Evolutionary conservation across 805 yeast species (phyloP).

Genomic region (Isabelozyma gotoi): DNA sequence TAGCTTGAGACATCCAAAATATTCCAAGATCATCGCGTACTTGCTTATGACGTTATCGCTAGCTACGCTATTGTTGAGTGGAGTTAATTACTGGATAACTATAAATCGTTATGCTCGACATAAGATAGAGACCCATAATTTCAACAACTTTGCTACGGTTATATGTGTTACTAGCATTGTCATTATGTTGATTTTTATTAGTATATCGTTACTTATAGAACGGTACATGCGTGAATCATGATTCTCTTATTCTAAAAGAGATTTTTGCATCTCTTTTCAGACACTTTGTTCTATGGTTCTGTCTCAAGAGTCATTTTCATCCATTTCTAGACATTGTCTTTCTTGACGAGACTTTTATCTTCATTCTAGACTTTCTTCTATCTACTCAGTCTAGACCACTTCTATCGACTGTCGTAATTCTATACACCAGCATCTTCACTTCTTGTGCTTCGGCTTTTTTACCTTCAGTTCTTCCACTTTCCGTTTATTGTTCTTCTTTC

Average conservation of each 20-base stretch:
- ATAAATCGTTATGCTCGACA: slow-evolving; percentile 43
- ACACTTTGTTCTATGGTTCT: no score
- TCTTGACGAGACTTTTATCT: no score
- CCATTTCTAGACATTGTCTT: no score
- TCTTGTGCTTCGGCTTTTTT: slow-evolving; percentile 6
- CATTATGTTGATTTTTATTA: slow-evolving; percentile 34
- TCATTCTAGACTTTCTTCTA: no score
- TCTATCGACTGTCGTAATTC: no score
- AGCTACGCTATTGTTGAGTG: slow-evolving; percentile 36
- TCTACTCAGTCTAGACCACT: no score
- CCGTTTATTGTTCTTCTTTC: slow-evolving; percentile 49
- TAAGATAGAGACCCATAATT: slow-evolving; percentile 38
- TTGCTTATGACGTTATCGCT: slow-evolving; percentile 38
- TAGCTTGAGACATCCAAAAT: slow-evolving; percentile 10
- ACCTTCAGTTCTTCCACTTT: slow-evolving; percentile 20
- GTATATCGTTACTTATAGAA: slow-evolving; percentile 25
- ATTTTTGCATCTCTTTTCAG: no score
- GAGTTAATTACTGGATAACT: slow-evolving; percentile 42
- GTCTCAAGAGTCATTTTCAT: no score
- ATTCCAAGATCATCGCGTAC: slow-evolving; percentile 31
- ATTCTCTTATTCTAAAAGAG: background rate
- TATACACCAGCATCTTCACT: no score
- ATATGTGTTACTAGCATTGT: slow-evolving; percentile 32
- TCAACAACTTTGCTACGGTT: slow-evolving; percentile 28
- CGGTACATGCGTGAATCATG: slow-evolving; percentile 9